Base-by-base conservation (phyloP, 1,284 basidiomycete species). In the Austroboletus sp. region DNA sequence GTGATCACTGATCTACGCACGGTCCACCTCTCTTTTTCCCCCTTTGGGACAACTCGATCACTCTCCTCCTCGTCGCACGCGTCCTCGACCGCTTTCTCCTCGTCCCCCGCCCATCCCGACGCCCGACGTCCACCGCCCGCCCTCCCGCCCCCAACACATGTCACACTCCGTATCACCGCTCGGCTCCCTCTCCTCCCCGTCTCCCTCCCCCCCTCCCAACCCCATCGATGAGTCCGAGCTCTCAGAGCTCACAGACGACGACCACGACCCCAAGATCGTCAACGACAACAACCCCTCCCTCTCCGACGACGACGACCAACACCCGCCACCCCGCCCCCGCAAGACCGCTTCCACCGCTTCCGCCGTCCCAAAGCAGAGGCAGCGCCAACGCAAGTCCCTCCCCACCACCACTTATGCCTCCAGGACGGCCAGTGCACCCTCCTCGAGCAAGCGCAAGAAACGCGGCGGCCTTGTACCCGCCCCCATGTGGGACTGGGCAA, bases 241-340 rank as follows among this genome's bases (percentile, higher is more conserved):
- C 51, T 86, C 84, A 42, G 84, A 86, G 62, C 77, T 87, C 61
- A 87, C 84, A 27, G 84, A 87, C 58, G 84, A 86, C 58, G 85
- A 87, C 55, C 76, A 81, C 54, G 80, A 81, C 52, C 47, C 44
- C 54, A 40, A 58, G 54, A 57, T 50, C 40, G 51, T 30, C 57
- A 42, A 35, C 52, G 31, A 48, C 41, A 10, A 33, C 2, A 34
- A 42, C 9, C 49, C 49, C 29, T 40, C 44, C 32, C 53, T 56
- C 40, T 42, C 45, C 53, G 41, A 52, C 44, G 64, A 66, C 31
- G 57, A 63, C 39, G 55, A 58, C 43, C 55, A 57, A 11, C 50
- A 42, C 38, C 54, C 55, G 7, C 55, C 53, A 3, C 49, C 56
- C 16, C 53, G 56, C 26, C 23, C 52, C 8, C 53, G 55, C 42